phyloP scores from a whole-genome alignment of 176 grass and related monocot species.

The Triticum timopheevii region DNA sequence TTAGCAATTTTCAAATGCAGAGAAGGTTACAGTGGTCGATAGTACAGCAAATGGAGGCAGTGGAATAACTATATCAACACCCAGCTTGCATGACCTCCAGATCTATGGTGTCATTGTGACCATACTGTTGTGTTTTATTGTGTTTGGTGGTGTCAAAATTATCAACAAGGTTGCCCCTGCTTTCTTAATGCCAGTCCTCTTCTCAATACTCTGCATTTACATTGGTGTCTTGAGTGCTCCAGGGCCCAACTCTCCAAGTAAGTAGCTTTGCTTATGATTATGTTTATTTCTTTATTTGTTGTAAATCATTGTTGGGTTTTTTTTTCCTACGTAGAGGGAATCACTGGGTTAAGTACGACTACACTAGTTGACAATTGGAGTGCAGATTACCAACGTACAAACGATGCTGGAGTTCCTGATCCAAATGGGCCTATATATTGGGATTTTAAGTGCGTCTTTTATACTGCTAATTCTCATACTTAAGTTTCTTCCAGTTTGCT shows the following conservation, averaged over 20 bases:
- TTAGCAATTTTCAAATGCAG: slow-evolving; percentile 41
- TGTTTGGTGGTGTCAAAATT: slow-evolving; percentile 96
- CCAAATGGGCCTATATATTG: slow-evolving; percentile 75
- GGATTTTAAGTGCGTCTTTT: slow-evolving; percentile 79
- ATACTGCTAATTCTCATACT: background rate
- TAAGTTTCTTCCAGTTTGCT: background rate
- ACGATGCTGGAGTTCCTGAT: slow-evolving; percentile 82
- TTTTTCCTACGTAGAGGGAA: slow-evolving; percentile 45
- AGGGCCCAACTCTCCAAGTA: slow-evolving; percentile 56
- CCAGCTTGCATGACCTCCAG: slow-evolving; percentile 89
- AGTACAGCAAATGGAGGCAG: slow-evolving; percentile 49
- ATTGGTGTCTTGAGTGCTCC: slow-evolving; percentile 76
- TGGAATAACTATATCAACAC: slow-evolving; percentile 66
- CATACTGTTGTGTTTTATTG: slow-evolving; percentile 89
- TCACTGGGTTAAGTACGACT: slow-evolving; percentile 74
- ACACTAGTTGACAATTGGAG: slow-evolving; percentile 82
- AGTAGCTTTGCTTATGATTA: slow-evolving; percentile 25
- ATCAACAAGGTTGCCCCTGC: slow-evolving; percentile 93
- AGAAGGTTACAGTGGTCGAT: slow-evolving; percentile 72
- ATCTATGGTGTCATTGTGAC: slow-evolving; percentile 83
- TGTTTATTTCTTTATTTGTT: background rate
- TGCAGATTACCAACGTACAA: slow-evolving; percentile 83
- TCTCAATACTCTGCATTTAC: slow-evolving; percentile 90
- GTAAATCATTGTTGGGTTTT: background rate
- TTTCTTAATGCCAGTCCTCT: slow-evolving; percentile 82